Percentiles rank a stretch among this genome's conserved stretches.
Evolutionary conservation across 306 rosid species (phyloP).

Genomic region (Datisca glomerata): DNA sequence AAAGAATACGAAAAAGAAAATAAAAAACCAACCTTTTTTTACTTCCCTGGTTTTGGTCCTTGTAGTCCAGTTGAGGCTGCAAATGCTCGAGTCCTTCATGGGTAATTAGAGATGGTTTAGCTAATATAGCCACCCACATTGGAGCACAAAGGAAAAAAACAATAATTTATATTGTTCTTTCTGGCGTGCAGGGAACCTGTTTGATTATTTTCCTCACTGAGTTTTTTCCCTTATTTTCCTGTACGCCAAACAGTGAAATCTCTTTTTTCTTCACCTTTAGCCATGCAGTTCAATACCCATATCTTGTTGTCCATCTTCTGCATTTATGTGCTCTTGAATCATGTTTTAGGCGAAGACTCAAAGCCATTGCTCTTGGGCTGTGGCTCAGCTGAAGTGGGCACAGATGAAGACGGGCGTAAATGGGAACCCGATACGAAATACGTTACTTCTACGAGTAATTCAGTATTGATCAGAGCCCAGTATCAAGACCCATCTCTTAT

Average conservation of each 20-base stretch:
- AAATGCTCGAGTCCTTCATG: conserved; percentile 8
- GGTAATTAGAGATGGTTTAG: conserved; percentile 21
- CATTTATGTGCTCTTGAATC: conserved; percentile 2
- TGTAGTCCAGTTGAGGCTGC: conserved; percentile 25
- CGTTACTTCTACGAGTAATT: conserved; percentile 10
- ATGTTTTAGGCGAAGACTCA: neutral
- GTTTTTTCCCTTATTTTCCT: conserved; percentile 23
- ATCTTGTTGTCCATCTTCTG: conserved; percentile 8
- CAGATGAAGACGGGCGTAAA: conserved; percentile 25
- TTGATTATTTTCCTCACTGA: neutral
- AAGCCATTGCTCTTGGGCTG: conserved; percentile 22
- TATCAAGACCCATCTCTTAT: conserved; percentile 34
- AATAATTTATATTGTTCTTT: neutral
- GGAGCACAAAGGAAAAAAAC: conserved; percentile 7
- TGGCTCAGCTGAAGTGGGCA: conserved; percentile 14
- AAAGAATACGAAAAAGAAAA: conserved; percentile 2
- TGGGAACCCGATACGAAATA: conserved; percentile 29
- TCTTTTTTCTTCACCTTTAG: neutral
- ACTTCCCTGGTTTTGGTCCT: conserved; percentile 25
- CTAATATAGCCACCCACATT: neutral
- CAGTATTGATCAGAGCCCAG: conserved; percentile 12
- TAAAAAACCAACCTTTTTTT: neutral
- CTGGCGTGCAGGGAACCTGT: conserved; percentile 44
- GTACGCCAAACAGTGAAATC: conserved; percentile 30
- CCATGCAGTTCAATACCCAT: conserved; percentile 19